Conservation (phyloP, 2,329 filamentous ascomycete species). For the Fusarium sp. region DNA sequence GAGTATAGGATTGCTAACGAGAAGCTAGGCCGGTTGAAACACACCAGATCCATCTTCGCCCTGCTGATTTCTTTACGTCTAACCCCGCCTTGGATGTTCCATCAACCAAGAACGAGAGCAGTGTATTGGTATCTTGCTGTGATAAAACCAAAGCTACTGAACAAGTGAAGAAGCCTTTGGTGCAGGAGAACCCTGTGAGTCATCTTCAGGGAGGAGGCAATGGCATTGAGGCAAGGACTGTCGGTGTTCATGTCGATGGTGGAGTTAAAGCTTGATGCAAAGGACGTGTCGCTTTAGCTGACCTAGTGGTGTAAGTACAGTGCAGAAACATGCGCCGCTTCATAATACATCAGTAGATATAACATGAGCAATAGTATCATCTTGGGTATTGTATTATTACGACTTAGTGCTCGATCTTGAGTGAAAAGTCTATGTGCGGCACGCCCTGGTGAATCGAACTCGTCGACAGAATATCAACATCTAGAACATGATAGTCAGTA, state of each 20-base stretch:
- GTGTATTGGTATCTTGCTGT: conserved; percentile 56
- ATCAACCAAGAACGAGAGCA: conserved; percentile 52
- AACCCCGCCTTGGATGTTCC: conserved; percentile 62
- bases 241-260: conserved; percentile 36
- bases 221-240: conserved; percentile 35
- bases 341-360: not conserved
- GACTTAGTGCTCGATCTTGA: conserved; percentile 77
- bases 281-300: too few relatives aligned
- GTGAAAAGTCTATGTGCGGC: conserved; percentile 91
- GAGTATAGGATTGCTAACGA: not conserved
- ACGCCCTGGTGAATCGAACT: conserved; percentile 98
- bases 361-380: not conserved
- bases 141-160: conserved; percentile 5
- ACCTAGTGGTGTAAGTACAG: not conserved
- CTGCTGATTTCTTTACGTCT: conserved; percentile 59
- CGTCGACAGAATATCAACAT: conserved; percentile 95
- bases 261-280: not conserved
- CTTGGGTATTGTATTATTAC: conserved; percentile 21
- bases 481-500: conserved; percentile 55
- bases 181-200: conserved; percentile 48
- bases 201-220: conserved; percentile 49
- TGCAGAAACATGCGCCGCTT: not conserved
- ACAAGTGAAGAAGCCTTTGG: conserved; percentile 24
- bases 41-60: conserved; percentile 40
- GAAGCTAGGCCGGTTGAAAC: conserved; percentile 19